These are phyloP conservation scores for Fusarium austroafricanum DNA, from an alignment of 2,329 filamentous ascomycete genomes.

Conservation along the genomic window DNA sequence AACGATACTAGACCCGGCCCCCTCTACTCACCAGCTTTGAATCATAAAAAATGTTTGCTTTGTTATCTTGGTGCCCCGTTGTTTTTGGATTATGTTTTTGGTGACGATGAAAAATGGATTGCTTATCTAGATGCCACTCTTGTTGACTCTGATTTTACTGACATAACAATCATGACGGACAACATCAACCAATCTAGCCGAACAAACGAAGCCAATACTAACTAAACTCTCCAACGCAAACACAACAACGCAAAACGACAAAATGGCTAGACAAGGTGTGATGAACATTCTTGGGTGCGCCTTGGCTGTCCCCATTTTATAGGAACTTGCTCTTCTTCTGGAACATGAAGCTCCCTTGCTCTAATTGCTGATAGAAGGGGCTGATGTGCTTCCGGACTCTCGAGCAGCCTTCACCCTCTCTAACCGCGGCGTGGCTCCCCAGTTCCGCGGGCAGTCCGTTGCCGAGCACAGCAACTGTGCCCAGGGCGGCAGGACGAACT, in stretches of 20 bases:
- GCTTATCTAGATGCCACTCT: constrained; percentile 12
- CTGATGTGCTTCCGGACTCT: constrained; percentile 40
- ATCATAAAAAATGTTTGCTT: constrained; percentile 44
- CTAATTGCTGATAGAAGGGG: constrained; percentile 41
- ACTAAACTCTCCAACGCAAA: not conserved
- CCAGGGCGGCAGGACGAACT: constrained; percentile 38
- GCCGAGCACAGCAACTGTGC: constrained; percentile 42
- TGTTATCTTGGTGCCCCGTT: constrained; percentile 24
- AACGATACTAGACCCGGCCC: constrained; percentile 44
- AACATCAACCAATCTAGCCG: constrained; percentile 2
- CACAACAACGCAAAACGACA: constrained; percentile 13
- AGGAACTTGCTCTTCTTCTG: constrained; percentile 21
- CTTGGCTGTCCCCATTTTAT: not conserved
- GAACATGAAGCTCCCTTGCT: constrained; percentile 34
- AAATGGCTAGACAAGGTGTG: not conserved
- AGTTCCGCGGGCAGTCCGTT: constrained; percentile 25
- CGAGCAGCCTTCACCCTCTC: constrained; percentile 26
- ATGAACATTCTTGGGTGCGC: not conserved
- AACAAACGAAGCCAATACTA: constrained; percentile 6
- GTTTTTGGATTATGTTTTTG: constrained; percentile 17
- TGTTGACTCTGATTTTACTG: constrained; percentile 3
- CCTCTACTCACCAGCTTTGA: constrained; percentile 44
- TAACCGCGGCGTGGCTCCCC: constrained; percentile 26
- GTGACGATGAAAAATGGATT: constrained; percentile 10
- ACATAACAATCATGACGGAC: not conserved